These are phyloP conservation scores for Aphanomyces euteiches DNA, from an alignment of 352 stramenopile species.

Conservation along the genomic window DNA sequence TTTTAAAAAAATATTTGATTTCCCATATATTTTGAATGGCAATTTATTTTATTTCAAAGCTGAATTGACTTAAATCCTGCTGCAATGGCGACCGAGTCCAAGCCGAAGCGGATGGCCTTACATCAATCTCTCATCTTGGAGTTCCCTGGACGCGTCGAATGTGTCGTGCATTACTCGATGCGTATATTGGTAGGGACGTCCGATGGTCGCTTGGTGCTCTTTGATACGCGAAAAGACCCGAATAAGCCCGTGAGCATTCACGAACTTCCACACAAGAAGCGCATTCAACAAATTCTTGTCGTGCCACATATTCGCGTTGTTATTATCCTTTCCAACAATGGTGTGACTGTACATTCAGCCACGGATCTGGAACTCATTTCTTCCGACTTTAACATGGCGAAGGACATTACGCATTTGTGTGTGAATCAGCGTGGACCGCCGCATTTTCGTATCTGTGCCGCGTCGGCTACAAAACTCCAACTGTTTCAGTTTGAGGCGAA, in stretches of 20 bases:
- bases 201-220: conserved; percentile 82
- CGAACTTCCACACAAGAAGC: conserved; percentile 65
- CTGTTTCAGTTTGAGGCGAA: conserved; percentile 79
- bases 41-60: too few relatives aligned
- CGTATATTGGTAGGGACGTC: conserved; percentile 75
- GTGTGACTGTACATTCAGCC: conserved; percentile 65
- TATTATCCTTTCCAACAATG: conserved; percentile 71
- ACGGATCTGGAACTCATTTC: conserved; percentile 71
- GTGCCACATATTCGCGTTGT: conserved; percentile 86
- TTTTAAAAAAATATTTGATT: too few relatives aligned
- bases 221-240: conserved; percentile 74
- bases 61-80: conserved; percentile 17
- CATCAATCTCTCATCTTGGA: conserved; percentile 57
- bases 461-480: conserved; percentile 30
- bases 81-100: conserved; percentile 15
- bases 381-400: conserved; percentile 77
- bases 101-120: conserved; percentile 25
- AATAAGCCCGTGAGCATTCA: conserved; percentile 38
- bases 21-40: not conserved
- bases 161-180: conserved; percentile 83
- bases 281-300: conserved; percentile 74
- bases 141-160: conserved; percentile 81
- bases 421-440: conserved; percentile 81
- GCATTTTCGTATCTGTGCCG: conserved; percentile 76
- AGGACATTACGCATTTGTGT: conserved; percentile 66